Conservation (phyloP, 306 rosid species). For the Vigna angularis region DNA sequence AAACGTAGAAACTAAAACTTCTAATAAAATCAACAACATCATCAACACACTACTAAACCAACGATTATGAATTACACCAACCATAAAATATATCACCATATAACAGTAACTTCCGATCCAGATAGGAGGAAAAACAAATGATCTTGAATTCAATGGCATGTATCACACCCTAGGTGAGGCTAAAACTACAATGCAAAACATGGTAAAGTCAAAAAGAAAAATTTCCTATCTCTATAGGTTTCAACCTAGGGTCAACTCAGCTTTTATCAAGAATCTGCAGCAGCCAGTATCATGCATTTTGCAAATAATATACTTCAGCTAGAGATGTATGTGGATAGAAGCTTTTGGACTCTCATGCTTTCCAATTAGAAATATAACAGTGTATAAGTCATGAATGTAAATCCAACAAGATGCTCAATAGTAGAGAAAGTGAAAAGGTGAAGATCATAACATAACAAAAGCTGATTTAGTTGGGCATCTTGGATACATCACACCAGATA, state of each 20-base stretch:
- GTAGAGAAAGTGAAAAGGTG: background rate
- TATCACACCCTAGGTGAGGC: background rate
- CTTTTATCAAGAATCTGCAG: background rate
- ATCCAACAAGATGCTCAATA: no score
- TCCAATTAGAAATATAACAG: background rate
- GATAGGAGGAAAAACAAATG: background rate
- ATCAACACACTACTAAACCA: conserved; percentile 31
- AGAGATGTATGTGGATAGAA: background rate
- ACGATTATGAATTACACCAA: conserved; percentile 11
- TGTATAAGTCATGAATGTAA: no score
- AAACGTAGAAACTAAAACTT: conserved; percentile 26
- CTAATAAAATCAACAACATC: conserved; percentile 20
- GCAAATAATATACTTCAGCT: background rate
- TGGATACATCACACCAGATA: background rate
- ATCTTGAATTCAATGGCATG: background rate
- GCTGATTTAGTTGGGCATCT: background rate
- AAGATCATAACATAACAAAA: background rate
- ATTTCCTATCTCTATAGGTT: conserved; percentile 1
- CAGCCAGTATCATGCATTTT: background rate
- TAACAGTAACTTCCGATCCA: conserved; percentile 11
- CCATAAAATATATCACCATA: background rate
- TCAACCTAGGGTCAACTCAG: conserved; percentile 8
- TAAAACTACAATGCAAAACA: background rate
- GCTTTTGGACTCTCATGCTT: background rate
- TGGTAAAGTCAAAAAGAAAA: background rate